Base-by-base conservation (phyloP, 2,329 filamentous ascomycete species). In the Nemania abortiva region DNA sequence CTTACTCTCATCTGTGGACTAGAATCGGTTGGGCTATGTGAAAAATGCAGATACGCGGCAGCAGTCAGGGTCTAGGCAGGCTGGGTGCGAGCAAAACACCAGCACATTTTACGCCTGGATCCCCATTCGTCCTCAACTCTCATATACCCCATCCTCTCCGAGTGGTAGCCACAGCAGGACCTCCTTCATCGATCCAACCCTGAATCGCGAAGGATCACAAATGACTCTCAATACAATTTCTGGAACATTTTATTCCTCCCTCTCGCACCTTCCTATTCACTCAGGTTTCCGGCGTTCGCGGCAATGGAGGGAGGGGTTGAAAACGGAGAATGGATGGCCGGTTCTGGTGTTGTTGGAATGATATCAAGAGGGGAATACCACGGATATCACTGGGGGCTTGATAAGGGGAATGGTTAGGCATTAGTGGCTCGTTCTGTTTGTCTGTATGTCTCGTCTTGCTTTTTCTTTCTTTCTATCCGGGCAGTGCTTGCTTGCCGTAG, bases 261-360 rank as follows among this genome's bases (percentile, higher is more conserved):
- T 42, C 37, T 42, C 37, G 13, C 13, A 42, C 11, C 13, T 15
- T 3, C 37, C 3, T 42, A 13, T 42, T 11, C 13, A 42, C 37
- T 42, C 13, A 15, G 7, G 37, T 42, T 42, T 11, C 7, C 37
- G 56, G 56, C 56, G 42, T 58, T 58, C 10, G 27, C 27, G 42
- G 56, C n/a, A 18, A 29, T 9, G 39, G 20, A 1, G 45, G 20
- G 5, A 3, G 45, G 20, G 1, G 7, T 34, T 18, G 7, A 37
- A 27, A 22, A 42, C 27, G 49, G 49, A 22, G 22, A n/a, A 49
- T 22, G 18, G 56, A 9, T 31, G 56, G 56, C 11, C 11, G 27
- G 42, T 53, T 61, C 37, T 29, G 39, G n/a, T 27, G 58, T 52
- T 52, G 31, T 34, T 34, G 31, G 45, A 49, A 49, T 18, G 18